Evolutionary conservation across 2,329 filamentous ascomycete species (phyloP).

Genomic region (Stylonectria norvegica): DNA sequence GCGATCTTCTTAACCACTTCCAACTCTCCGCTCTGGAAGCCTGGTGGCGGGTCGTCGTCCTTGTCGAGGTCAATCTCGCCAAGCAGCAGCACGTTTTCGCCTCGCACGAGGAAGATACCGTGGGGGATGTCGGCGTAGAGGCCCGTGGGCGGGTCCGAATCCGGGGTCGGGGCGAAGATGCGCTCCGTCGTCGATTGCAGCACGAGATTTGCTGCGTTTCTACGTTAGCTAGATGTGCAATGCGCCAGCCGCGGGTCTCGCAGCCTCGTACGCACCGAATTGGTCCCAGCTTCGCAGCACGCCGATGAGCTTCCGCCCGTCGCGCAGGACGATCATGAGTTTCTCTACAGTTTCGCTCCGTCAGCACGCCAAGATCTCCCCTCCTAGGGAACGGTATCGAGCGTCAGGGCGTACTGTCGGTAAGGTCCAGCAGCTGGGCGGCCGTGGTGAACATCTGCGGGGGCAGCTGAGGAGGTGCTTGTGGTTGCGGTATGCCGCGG

Average conservation of each 20-base stretch:
- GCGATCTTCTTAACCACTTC: conserved; percentile 69
- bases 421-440: conserved; percentile 90
- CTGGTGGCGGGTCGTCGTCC: conserved; percentile 81
- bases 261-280: conserved; percentile 65
- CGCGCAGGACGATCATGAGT: conserved; percentile 83
- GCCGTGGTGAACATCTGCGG: conserved; percentile 99
- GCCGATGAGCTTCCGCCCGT: conserved; percentile 90
- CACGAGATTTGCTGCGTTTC: conserved; percentile 93
- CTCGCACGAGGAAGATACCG: conserved; percentile 87
- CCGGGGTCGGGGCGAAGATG: conserved; percentile 63
- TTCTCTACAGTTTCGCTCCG: conserved; percentile 64
- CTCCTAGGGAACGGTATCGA: background rate
- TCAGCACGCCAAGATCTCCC: conserved; percentile 24
- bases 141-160: conserved; percentile 35
- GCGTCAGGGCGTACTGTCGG: conserved; percentile 72
- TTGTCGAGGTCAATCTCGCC: conserved; percentile 97
- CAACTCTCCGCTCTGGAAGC: conserved; percentile 63
- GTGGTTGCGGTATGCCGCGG: conserved; percentile 42
- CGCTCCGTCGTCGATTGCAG: conserved; percentile 90
- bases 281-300: conserved; percentile 96
- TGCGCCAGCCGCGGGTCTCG: too few species aligned
- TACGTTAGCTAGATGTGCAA: background rate
- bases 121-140: conserved; percentile 81
- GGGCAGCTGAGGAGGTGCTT: conserved; percentile 62
- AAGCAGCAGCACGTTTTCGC: conserved; percentile 93